Base-by-base conservation (phyloP, 495 filamentous ascomycete genomes). In the Platismatia glauca region DNA sequence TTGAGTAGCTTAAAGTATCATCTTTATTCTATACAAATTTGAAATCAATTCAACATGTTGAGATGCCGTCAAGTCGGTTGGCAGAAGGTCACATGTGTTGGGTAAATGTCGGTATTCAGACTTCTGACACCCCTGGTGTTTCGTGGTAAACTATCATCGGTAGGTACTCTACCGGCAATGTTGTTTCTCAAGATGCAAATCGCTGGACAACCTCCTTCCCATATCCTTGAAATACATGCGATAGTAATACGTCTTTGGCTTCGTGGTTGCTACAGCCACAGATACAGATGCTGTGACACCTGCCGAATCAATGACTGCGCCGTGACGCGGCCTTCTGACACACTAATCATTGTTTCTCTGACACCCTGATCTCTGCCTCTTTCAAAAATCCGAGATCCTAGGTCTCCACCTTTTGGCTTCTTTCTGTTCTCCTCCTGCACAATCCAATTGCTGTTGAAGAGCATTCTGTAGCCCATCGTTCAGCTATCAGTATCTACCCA, bases 401-500 rank as follows among this genome's bases (percentile, higher is more conserved):
- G 0, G 7, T 53, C 15, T 53, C 50, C 50, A 7, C 29, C 5
- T 33, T 53, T 20, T 31, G 16, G 4, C 29, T 11, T 33, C 16
- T 9, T 53, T 33, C 50, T 33, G 6, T 53, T 9, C 27, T 53
- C 50, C 15, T 31, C 29, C 15, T 4, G 5, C 50, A 33, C 13
- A 12, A 20, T 16, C 16, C 16, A 0, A 20, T 33, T 20, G 16
- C 3, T 34, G 29, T 53, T 44, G 33, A 52, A 12, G 15, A 18
- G n/a, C 33, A 22, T 39, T 34, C 11, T 33, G 33, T 13, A 34
- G n/a, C 27, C n/a, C 37, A 27, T 31, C 15, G 7, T 9, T 69
- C 75, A 79, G 50, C 78, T 74, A 41, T 80, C 75, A 60, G 74
- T 75, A 71, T 79, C 79, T 60, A 81, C 75, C 90, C 90, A 93